Conservation (phyloP, 345 rosid genomes). For the Raphanus raphanistrum region DNA sequence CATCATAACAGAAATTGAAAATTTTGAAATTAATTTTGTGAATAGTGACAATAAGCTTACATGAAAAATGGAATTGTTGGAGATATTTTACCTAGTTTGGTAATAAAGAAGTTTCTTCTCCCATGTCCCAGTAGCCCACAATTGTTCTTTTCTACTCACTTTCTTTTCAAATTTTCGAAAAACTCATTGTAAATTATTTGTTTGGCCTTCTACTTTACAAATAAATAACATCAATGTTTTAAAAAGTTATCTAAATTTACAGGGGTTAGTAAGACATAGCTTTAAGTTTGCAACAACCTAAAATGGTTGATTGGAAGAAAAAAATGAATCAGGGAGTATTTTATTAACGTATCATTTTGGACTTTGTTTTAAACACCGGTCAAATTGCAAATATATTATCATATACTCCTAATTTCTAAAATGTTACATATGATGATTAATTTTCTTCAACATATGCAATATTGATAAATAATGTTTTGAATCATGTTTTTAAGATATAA, state of each 20-base stretch:
- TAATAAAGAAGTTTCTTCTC: conserved; percentile 37
- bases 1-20: conserved; percentile 16
- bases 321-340: not conserved
- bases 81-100: conserved; percentile 31
- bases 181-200: not conserved
- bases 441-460: too few species aligned
- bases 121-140: conserved; percentile 28
- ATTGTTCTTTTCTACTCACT: conserved; percentile 27
- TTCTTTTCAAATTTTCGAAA: not conserved
- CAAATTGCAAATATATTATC: too few species aligned
- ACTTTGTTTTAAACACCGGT: too few species aligned
- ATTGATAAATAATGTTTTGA: too few species aligned
- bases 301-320: not conserved
- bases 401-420: too few species aligned
- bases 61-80: conserved; percentile 36
- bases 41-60: conserved; percentile 38
- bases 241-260: not conserved
- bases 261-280: not conserved
- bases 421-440: too few species aligned
- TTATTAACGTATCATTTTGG: not conserved
- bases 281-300: not conserved
- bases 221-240: not conserved
- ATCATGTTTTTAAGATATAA: too few species aligned
- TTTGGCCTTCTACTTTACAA: conserved; percentile 20
- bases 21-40: conserved; percentile 24